Conservation (phyloP, 768 basidiomycete species). For the Rhodotorula toruloides region DNA sequence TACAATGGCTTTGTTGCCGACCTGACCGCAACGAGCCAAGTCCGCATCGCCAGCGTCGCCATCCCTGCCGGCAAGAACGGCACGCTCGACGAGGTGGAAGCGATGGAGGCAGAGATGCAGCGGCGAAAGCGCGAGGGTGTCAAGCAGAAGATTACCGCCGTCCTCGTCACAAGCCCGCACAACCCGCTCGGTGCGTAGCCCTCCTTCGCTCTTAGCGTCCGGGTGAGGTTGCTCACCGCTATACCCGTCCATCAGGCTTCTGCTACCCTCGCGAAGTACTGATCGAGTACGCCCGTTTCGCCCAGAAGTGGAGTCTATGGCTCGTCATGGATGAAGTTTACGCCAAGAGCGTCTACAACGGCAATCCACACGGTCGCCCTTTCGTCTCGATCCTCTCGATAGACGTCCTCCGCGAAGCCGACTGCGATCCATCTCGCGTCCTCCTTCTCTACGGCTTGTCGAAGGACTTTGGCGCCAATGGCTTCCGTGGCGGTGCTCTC, state of each 20-base stretch:
- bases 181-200: slow-evolving; percentile 24
- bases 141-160: slow-evolving; percentile 6
- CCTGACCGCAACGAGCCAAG: slow-evolving; percentile 9
- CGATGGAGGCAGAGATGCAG: slow-evolving; percentile 22
- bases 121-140: neutral
- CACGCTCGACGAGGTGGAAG: slow-evolving; percentile 17
- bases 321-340: slow-evolving; percentile 32
- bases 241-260: slow-evolving; percentile 5
- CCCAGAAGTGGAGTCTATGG: slow-evolving; percentile 15
- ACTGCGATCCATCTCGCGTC: slow-evolving; percentile 13
- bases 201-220: too few relatives aligned
- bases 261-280: slow-evolving; percentile 27
- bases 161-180: slow-evolving; percentile 22
- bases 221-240: neutral
- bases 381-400: slow-evolving; percentile 20
- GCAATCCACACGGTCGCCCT: neutral
- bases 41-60: slow-evolving; percentile 14
- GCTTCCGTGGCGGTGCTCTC: slow-evolving; percentile 20
- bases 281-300: slow-evolving; percentile 20
- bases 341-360: neutral
- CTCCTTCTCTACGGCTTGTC: slow-evolving; percentile 10
- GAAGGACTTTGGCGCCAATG: slow-evolving; percentile 35
- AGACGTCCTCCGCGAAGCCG: slow-evolving; percentile 10
- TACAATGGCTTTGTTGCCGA: slow-evolving; percentile 28
- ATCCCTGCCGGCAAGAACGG: slow-evolving; percentile 8